Evolutionary conservation across 176 grass and related monocot genomes (phyloP).

Genomic region (Phyllostachys edulis): DNA sequence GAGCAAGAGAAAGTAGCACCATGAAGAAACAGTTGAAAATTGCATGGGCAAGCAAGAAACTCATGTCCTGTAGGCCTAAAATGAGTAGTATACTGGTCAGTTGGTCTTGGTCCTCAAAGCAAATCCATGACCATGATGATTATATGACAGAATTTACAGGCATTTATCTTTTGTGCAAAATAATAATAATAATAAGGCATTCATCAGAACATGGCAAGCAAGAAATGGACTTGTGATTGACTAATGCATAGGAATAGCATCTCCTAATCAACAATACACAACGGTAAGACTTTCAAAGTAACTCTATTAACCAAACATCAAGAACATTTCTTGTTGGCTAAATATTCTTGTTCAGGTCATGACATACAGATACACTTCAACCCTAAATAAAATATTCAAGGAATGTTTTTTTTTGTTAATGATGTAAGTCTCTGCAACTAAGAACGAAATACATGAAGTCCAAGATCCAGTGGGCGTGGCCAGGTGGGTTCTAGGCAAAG

Average conservation of each 20-base stretch:
- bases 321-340: not conserved
- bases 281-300: not conserved
- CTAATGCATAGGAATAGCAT: not conserved
- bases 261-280: not conserved
- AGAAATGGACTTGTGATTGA: not conserved
- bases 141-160: not conserved
- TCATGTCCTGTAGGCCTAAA: not conserved
- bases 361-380: not conserved
- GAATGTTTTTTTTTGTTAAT: not conserved
- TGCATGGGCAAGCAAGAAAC: not conserved
- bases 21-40: not conserved
- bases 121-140: not conserved
- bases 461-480: constrained; percentile 35
- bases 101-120: not conserved
- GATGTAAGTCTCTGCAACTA: not conserved
- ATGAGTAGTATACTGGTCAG: not conserved
- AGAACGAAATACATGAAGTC: not conserved
- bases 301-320: not conserved
- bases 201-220: not conserved
- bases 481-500: not conserved
- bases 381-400: not conserved
- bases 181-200: not conserved
- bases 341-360: constrained; percentile 10
- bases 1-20: not conserved
- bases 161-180: not conserved